Conservation (phyloP, 2,329 filamentous ascomycete genomes). For the Epichloe gansuensis region DNA sequence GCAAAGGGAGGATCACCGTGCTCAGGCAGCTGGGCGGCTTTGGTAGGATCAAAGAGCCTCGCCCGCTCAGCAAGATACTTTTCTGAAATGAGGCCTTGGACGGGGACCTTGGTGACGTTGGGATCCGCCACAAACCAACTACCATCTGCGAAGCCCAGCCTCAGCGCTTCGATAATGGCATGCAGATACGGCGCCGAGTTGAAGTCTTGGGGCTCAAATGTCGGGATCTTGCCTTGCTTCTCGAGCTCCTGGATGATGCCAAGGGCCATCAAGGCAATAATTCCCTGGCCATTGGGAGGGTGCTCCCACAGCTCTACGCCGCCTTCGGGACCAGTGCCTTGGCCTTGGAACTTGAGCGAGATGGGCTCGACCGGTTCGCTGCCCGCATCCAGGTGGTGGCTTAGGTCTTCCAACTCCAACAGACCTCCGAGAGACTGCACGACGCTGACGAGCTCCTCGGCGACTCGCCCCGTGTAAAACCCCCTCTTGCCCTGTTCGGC, state of each 20-base stretch:
- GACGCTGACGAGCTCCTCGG: constrained; percentile 67
- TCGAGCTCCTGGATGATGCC: constrained; percentile 85
- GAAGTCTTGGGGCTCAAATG: constrained; percentile 58
- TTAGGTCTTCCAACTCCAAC: constrained; percentile 67
- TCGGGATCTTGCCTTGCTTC: constrained; percentile 57
- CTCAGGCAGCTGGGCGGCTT: constrained; percentile 44
- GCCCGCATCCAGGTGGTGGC: constrained; percentile 53
- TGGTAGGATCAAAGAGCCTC: constrained; percentile 41
- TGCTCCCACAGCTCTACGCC: constrained; percentile 89
- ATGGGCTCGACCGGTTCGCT: constrained; percentile 78
- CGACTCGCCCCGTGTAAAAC: constrained; percentile 80
- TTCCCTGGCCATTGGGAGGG: constrained; percentile 90
- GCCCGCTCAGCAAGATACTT: constrained; percentile 62
- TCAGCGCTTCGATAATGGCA: constrained; percentile 73
- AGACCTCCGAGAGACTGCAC: constrained; percentile 64
- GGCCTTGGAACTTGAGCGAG: constrained; percentile 63
- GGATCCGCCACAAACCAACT: constrained; percentile 87
- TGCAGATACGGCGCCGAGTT: constrained; percentile 76
- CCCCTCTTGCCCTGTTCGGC: constrained; percentile 74
- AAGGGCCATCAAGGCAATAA: constrained; percentile 86
- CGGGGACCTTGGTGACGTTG: constrained; percentile 54
- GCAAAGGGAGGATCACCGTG: constrained; percentile 47
- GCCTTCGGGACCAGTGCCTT: constrained; percentile 29
- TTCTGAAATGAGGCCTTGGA: constrained; percentile 54
- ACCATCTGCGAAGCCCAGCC: constrained; percentile 81